Base-by-base conservation (phyloP, 192 early-diverging fungal genomes). In the Entophlyctis luteolus region DNA sequence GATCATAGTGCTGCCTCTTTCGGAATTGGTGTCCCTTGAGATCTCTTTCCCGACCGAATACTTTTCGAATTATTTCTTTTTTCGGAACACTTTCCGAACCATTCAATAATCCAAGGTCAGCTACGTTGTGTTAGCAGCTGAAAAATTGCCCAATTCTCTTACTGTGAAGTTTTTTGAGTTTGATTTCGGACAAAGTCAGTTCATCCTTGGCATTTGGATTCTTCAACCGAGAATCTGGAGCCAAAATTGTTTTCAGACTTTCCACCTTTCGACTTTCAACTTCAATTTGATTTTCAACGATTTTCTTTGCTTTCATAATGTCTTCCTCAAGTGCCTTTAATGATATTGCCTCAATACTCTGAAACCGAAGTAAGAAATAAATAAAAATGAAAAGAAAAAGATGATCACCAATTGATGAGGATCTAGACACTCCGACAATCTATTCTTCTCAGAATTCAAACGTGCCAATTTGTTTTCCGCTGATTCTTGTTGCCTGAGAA, bases 401-500 rank as follows among this genome's bases (percentile, higher is more conserved):
- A 12, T 10, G 23, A 55, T 54, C 18, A 1, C 6, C 16, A 12
- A 27, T 35, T 16, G 27, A 10, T 54, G 49, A 16, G 32, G 3
- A 2, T 34, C 27, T 6, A 67, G 32, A 14, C 34, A 10, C 0
- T 14, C 59, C 6, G 12, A 2, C 42, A 75, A 38, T 49, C 54
- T 49, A 14, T 81, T 70, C 25, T 74, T 49, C 55, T 84, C 79
- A 6, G 27, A 18, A 28, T 36, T 59, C 39, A 77, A 37, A 1
- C 47, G 49, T 3, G 37, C n/a, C 2, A 84, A 48, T 22, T 77
- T 67, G 38, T 62, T 69, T 22, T 72, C 27, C 0, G 62, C 59
- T 16, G 70, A 65, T 37, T 79, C 77, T 3, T 81, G 58, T 59
- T 84, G 82, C 38, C 70, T 70, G 31, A 81, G 72, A 8, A 65